Base-by-base conservation (phyloP, 164 flowering plant species). In the Stephania japonica region DNA sequence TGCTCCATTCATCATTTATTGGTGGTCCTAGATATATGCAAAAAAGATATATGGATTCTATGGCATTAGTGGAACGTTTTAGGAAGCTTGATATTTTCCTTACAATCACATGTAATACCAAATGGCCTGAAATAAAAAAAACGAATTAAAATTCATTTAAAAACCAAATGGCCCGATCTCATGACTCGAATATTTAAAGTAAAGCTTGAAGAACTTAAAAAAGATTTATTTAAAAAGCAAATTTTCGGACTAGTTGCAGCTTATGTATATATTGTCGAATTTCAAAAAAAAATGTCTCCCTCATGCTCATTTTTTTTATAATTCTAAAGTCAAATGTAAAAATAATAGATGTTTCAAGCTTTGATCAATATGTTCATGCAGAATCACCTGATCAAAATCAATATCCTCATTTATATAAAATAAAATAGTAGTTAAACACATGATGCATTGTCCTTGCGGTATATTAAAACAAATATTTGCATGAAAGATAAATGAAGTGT, bases 121-220 rank as follows among this genome's bases (percentile, higher is more conserved):
- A 47, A 0, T 80, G 78, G 80, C 62, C 59, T 32, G 77, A 77
- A 38, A 77, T 77, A 16, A 44, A 25, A 24, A n/a, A 44, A 11
- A n/a, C n/a, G 70, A 79, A 26, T 42, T 74, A 8, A 24, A 6
- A 11, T 7, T 18, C 1, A 69, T 56, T 0, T 2, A 41, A 65
- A 38, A 23, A 72, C 44, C 32, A n/a, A n/a, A n/a, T n/a, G 67
- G 18, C 76, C 70, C 6, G 42, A 75, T 42, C 21, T 72, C 7
- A 68, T 67, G 16, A 23, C 69, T 2, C 59, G 70, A 42, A 42
- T 75, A 2, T 79, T 79, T 42, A 24, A 53, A 18, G 1, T 42
- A 38, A 67, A 42, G 23, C 18, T 32, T n/a, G n/a, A n/a, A 8
- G 69, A 67, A 41, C n/a, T n/a, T n/a, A n/a, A n/a, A n/a, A n/a